These are phyloP conservation scores for Smittium culicis DNA, from an alignment of 371 early-diverging fungal genomes.

Conservation along the genomic window DNA sequence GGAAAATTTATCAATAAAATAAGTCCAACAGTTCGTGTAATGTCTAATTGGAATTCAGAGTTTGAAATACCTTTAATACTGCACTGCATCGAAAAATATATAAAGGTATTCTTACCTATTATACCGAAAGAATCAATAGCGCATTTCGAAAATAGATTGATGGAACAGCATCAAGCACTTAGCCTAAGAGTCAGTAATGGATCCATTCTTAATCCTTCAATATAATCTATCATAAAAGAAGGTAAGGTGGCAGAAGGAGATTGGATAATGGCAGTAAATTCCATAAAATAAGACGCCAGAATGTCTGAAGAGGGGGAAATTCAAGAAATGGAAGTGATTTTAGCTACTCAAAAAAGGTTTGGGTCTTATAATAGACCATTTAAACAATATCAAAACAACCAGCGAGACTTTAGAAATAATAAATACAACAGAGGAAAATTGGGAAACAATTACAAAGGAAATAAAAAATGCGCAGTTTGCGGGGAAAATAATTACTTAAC, in stretches of 20 bases:
- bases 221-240: background rate
- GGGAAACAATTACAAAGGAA: background rate
- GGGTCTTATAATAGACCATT: background rate
- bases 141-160: background rate
- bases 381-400: background rate
- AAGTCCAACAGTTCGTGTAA: background rate
- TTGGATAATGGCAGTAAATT: background rate
- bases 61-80: background rate
- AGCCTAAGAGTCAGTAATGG: background rate
- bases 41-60: background rate
- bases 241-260: background rate
- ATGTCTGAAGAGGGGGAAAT: background rate
- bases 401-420: background rate
- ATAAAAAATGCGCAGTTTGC: background rate
- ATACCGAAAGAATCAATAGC: background rate
- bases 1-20: background rate
- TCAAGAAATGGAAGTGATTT: background rate
- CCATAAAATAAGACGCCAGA: background rate
- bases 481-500: background rate
- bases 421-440: background rate
- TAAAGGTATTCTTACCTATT: background rate
- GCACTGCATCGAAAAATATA: background rate
- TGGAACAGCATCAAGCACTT: background rate
- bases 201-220: background rate
- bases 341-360: background rate